Evolutionary conservation across 371 early-diverging fungal genomes (phyloP), one percentile per base, ranked within the genome.

Genomic region (Rhizopus sp.): DNA sequence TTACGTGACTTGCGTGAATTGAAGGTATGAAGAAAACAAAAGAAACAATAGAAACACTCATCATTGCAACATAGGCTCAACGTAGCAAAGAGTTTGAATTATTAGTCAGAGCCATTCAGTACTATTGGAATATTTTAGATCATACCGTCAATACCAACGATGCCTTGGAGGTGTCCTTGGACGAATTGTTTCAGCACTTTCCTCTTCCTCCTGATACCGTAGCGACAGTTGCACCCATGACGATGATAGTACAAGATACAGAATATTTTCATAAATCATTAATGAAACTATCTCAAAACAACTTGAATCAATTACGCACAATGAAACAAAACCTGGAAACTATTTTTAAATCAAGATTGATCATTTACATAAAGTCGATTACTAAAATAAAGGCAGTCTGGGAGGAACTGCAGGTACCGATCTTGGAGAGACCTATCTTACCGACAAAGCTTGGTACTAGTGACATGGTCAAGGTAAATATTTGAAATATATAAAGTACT

Each of bases 391-490:
- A 57, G 13, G 49, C 57, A 15, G 44, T 63, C 17, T 68, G 68
- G 68, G 53, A 68, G n/a, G 64, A 63, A 39, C 56, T 63, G n/a
- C 52, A 63, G 32, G 44, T 63, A 15, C 64, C 63, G 29, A 40
- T 60, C 16, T 37, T 50, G 33, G 50, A 65, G 33, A 60, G 66
- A 46, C 60, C 57, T 13, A 12, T 31, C 34, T 45, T 63, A 46
- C 66, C 64, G 37, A 56, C 34, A 17, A 41, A 17, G n/a, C 69
- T 55, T 61, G 59, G 42, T 53, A 61, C 50, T 55, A 42, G 56
- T 50, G 56, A 51, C 53, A 63, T 69, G 57, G 29, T 49, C 16
- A 23, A 35, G 15, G 53, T 60, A 61, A 54, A 47, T 16, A 2
- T 23, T 23, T 23, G 30, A 3, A 50, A 23, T 37, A 23, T 31